phyloP scores from a whole-genome alignment of 2,329 filamentous ascomycete genomes.

The Aureobasidium sp. region DNA sequence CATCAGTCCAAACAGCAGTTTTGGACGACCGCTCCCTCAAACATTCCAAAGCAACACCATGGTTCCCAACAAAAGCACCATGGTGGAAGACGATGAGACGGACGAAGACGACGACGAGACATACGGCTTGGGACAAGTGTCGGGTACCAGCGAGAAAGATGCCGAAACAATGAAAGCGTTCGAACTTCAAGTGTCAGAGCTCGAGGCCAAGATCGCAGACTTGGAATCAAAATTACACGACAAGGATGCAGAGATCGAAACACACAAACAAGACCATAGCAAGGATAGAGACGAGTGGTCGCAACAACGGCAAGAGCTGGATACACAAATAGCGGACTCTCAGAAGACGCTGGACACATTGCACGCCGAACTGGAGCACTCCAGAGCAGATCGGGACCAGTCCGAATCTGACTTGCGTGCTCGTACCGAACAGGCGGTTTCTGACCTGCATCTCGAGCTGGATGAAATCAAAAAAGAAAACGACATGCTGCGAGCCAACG shows the following conservation, averaged over 20 bases:
- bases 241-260: slow-evolving; percentile 62
- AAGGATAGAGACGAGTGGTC: slow-evolving; percentile 21
- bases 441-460: slow-evolving; percentile 12
- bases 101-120: slow-evolving; percentile 50
- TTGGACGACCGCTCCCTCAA: slow-evolving; percentile 71
- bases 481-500: slow-evolving; percentile 26
- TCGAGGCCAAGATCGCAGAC: slow-evolving; percentile 63
- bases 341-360: slow-evolving; percentile 13
- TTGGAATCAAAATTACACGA: slow-evolving; percentile 61
- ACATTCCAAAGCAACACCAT: slow-evolving; percentile 94
- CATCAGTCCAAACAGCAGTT: slow-evolving; percentile 39
- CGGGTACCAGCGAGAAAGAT: slow-evolving; percentile 24
- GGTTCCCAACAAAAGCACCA: slow-evolving; percentile 93
- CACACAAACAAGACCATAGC: slow-evolving; percentile 38
- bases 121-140: slow-evolving; percentile 49
- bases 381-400: slow-evolving; percentile 39
- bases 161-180: slow-evolving; percentile 66
- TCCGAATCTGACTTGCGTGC: slow-evolving; percentile 15
- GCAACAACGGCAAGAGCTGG: slow-evolving; percentile 58
- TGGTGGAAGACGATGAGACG: slow-evolving; percentile 92
- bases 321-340: slow-evolving; percentile 20
- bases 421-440: slow-evolving; percentile 13
- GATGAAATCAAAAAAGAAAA: slow-evolving; percentile 19
- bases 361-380: slow-evolving; percentile 41
- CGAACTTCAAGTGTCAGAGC: slow-evolving; percentile 63